These are phyloP conservation scores for Talaromyces proteolyticus DNA, from an alignment of 495 filamentous ascomycete genomes.

Conservation along the genomic window DNA sequence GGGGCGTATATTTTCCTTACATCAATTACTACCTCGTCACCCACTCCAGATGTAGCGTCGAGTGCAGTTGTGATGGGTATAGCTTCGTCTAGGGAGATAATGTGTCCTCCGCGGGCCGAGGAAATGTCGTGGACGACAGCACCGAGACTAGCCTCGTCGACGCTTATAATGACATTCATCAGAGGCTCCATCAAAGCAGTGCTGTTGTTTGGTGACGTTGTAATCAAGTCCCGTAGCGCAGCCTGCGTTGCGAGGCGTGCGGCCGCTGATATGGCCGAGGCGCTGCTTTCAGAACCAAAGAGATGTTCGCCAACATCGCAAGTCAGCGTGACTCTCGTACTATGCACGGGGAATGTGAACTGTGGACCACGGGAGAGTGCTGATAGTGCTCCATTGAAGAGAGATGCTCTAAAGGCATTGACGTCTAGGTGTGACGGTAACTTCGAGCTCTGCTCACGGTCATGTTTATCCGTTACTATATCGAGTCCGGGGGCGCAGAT, in stretches of 20 bases:
- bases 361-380: constrained; percentile 81
- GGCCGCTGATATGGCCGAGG: constrained; percentile 72
- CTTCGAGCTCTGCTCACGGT: constrained; percentile 28
- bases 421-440: constrained; percentile 44
- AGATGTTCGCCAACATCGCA: constrained; percentile 61
- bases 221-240: constrained; percentile 50
- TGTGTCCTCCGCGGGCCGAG: constrained; percentile 74
- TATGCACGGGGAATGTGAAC: constrained; percentile 69
- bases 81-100: constrained; percentile 72
- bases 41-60: constrained; percentile 7
- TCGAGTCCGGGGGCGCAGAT: constrained; percentile 42
- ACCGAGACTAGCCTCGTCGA: constrained; percentile 75
- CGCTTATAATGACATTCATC: constrained; percentile 77
- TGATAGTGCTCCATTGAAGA: constrained; percentile 74
- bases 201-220: constrained; percentile 11
- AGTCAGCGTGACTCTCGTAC: constrained; percentile 58
- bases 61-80: constrained; percentile 26
- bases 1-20: constrained; percentile 72
- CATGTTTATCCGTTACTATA: constrained; percentile 26
- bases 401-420: constrained; percentile 52
- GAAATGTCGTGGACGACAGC: constrained; percentile 87
- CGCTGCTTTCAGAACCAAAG: constrained; percentile 59
- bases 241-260: constrained; percentile 64
- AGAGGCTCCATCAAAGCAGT: constrained; percentile 84
- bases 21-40: constrained; percentile 48